Evolutionary conservation across 2,329 filamentous ascomycete genomes (phyloP), one percentile per base, ranked within the genome.

Genomic region (Neofusicoccum kwambonambiense): DNA sequence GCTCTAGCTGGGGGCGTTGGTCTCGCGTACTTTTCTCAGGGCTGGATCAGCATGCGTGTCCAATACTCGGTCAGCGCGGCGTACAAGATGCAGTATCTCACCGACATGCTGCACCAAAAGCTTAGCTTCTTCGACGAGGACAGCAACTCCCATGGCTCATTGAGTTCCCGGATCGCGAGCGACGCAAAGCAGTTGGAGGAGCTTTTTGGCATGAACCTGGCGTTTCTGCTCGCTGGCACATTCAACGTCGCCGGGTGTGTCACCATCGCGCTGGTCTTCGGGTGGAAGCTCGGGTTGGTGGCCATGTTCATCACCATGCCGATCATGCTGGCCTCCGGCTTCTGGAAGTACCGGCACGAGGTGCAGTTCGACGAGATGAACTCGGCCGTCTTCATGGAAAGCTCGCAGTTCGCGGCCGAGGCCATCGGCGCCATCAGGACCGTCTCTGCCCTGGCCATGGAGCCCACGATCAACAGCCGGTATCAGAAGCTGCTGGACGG

Each of bases 371-470:
- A 58, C 39, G 1, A 45, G 19, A 34, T 34, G 19, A 58, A 44
- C 39, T 13, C 39, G 15, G 88, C 90, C 3, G 85, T 88, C 67
- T 96, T 95, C 79, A 89, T 93, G 75, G 82, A 82, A 8, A 95
- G 91, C 65, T 93, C 93, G 7, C 89, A 87, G 64, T 97, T 89
- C 75, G 93, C 93, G 11, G 95, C 92, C 58, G 93, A 97, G 76
- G 92, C 93, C 57, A 95, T 93, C 44, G 92, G 90, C 1, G 90
- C 92, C 9, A 96, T 97, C 70, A 89, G 93, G 58, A 97, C 93
- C 2, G 93, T 97, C 12, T 93, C 93, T 6, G 90, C 91, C 3
- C 83, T 97, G 49, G 96, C 92, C 0, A 87, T 93, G 13, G 93
- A 97, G 78, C 76, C 89, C 31, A 84, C 97, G n/a, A 87, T 86